Conservation (phyloP, 2,329 filamentous ascomycete species). For the Basipetospora chlamydospora region DNA sequence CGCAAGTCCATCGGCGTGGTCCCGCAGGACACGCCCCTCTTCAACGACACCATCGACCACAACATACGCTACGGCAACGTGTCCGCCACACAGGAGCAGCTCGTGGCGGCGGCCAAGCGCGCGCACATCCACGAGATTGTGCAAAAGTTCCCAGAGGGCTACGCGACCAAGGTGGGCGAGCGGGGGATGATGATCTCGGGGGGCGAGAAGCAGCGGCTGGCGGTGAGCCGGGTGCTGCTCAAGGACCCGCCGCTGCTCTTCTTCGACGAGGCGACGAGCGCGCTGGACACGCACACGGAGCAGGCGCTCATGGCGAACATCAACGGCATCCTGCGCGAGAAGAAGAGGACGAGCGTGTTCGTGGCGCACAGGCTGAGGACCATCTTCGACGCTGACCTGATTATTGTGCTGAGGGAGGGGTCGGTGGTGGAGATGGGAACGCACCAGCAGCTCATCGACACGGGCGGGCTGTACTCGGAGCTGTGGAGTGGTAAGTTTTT, state of each 20-base stretch:
- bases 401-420: conserved; percentile 79
- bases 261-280: conserved; percentile 90
- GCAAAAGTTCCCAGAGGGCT: conserved; percentile 67
- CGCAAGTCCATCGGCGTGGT: conserved; percentile 84
- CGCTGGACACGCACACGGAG: conserved; percentile 86
- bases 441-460: conserved; percentile 69
- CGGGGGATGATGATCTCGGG: conserved; percentile 93
- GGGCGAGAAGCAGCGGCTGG: conserved; percentile 84
- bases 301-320: conserved; percentile 84
- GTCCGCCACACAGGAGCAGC: conserved; percentile 55
- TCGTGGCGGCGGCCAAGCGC: conserved; percentile 63
- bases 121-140: conserved; percentile 80
- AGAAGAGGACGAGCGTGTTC: conserved; percentile 81
- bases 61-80: conserved; percentile 91
- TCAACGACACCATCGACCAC: conserved; percentile 91
- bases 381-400: conserved; percentile 84
- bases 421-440: conserved; percentile 79
- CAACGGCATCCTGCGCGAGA: conserved; percentile 80
- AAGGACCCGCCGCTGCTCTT: conserved; percentile 85
- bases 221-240: conserved; percentile 67
- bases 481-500: conserved; percentile 66
- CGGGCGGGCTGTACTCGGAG: conserved; percentile 68
- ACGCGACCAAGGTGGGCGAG: conserved; percentile 83
- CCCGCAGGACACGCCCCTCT: conserved; percentile 90
- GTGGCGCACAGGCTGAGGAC: conserved; percentile 85